phyloP scores from a whole-genome alignment of 805 yeast genomes.

The Candida nonsorbophila region DNA sequence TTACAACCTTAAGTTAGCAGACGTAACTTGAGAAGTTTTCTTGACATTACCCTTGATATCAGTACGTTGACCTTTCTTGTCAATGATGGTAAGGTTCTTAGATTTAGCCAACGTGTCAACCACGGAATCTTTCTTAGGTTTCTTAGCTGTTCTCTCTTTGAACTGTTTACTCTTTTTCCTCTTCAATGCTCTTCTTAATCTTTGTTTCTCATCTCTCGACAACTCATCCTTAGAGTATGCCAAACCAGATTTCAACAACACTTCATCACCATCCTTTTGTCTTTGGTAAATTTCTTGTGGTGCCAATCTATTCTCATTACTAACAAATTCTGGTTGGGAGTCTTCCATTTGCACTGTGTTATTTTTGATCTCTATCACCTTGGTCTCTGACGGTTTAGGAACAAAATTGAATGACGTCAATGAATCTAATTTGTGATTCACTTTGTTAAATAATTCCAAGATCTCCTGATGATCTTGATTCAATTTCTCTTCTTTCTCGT shows the following conservation, averaged over 20 bases:
- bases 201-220: slow-evolving; percentile 77
- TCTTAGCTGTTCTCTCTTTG: slow-evolving; percentile 26
- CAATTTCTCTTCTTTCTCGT: slow-evolving; percentile 57
- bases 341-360: slow-evolving; percentile 91
- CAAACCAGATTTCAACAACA: slow-evolving; percentile 69
- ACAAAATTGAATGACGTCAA: slow-evolving; percentile 91
- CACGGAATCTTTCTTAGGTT: slow-evolving; percentile 51
- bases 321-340: slow-evolving; percentile 85
- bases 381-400: slow-evolving; percentile 78
- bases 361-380: slow-evolving; percentile 74
- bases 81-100: slow-evolving; percentile 74
- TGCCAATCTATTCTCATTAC: slow-evolving; percentile 72
- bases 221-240: slow-evolving; percentile 79
- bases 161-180: slow-evolving; percentile 63
- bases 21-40: slow-evolving; percentile 22
- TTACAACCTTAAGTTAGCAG: slow-evolving; percentile 9
- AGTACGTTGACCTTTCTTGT: slow-evolving; percentile 66
- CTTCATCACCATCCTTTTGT: slow-evolving; percentile 47
- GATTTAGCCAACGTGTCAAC: slow-evolving; percentile 67
- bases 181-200: slow-evolving; percentile 82
- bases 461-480: slow-evolving; percentile 77
- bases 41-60: slow-evolving; percentile 67
- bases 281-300: slow-evolving; percentile 87
- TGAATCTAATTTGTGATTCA: slow-evolving; percentile 76
- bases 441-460: slow-evolving; percentile 51